Evolutionary conservation across 441 rosid genomes (phyloP).

Genomic region (Syzygium malaccense): DNA sequence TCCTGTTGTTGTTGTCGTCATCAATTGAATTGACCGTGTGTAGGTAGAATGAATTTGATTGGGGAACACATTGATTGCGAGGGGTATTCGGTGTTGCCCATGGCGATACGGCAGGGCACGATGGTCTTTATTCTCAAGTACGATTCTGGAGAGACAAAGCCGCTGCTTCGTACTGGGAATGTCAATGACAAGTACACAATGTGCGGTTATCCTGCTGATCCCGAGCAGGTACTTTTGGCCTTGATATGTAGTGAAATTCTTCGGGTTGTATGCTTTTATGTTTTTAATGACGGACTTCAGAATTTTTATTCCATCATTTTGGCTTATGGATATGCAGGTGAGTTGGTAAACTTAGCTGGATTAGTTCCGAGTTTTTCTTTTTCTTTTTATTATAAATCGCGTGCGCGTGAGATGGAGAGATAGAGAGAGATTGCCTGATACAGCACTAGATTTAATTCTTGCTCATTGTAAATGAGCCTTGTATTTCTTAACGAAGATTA

Average conservation of each 20-base stretch:
- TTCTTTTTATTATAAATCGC: not conserved
- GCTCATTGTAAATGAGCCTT: not conserved
- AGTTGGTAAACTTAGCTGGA: not conserved
- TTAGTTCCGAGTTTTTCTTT: not conserved
- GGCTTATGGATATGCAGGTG: not conserved
- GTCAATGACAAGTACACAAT: constrained; percentile 58
- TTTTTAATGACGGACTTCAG: too few species aligned
- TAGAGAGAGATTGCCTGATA: not conserved
- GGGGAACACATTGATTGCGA: constrained; percentile 98
- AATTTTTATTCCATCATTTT: not conserved
- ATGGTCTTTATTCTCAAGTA: constrained; percentile 67
- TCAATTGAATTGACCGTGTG: not conserved
- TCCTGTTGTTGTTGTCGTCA: not conserved
- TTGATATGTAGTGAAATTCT: not conserved
- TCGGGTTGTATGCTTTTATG: too few species aligned
- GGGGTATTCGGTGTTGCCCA: constrained; percentile 95
- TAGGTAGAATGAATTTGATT: constrained; percentile 87
- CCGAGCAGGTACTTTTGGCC: constrained; percentile 48
- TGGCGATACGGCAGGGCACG: constrained; percentile 91
- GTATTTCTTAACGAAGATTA: not conserved
- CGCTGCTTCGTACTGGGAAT: constrained; percentile 60
- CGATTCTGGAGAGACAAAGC: constrained; percentile 31
- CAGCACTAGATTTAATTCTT: not conserved
- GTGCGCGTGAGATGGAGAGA: not conserved
- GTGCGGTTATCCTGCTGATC: constrained; percentile 81